Conservation (phyloP, 805 yeast genomes). For the Kazachstania kunashirensis region DNA sequence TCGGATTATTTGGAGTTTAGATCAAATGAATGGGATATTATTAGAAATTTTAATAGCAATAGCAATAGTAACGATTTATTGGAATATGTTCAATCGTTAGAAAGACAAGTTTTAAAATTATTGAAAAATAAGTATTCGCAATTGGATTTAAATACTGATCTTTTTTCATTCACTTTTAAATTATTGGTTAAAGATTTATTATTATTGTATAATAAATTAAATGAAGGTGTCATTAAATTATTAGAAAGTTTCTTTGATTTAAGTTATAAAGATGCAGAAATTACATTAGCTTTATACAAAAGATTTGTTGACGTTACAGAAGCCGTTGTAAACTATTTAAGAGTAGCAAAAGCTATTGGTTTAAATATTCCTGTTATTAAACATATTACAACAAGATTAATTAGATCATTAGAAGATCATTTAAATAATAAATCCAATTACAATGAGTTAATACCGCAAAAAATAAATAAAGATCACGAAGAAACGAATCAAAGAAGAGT, state of each 20-base stretch:
- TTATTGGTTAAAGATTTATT: constrained; percentile 80
- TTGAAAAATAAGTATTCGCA: constrained; percentile 69
- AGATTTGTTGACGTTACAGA: constrained; percentile 77
- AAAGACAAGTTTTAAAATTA: constrained; percentile 65
- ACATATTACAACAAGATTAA: constrained; percentile 92
- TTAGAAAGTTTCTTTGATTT: constrained; percentile 93
- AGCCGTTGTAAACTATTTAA: constrained; percentile 75
- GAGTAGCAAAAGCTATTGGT: constrained; percentile 88
- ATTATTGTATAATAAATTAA: constrained; percentile 74
- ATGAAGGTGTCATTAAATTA: constrained; percentile 90
- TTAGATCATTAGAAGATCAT: constrained; percentile 79
- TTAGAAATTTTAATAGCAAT: not conserved
- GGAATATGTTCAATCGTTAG: constrained; percentile 71
- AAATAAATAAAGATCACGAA: not conserved
- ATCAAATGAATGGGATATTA: constrained; percentile 48
- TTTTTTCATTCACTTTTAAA: constrained; percentile 66
- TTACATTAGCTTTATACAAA: constrained; percentile 75
- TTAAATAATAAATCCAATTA: constrained; percentile 56
- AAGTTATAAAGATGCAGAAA: constrained; percentile 73
- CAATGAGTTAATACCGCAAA: constrained; percentile 19
- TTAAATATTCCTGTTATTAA: constrained; percentile 89
- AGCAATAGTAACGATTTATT: constrained; percentile 24
- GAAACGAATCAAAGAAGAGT: not conserved
- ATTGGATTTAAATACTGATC: constrained; percentile 74
- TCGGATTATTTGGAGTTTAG: constrained; percentile 60